Evolutionary conservation across 495 filamentous ascomycete species (phyloP).

Genomic region (Aspergillus sparsus): DNA sequence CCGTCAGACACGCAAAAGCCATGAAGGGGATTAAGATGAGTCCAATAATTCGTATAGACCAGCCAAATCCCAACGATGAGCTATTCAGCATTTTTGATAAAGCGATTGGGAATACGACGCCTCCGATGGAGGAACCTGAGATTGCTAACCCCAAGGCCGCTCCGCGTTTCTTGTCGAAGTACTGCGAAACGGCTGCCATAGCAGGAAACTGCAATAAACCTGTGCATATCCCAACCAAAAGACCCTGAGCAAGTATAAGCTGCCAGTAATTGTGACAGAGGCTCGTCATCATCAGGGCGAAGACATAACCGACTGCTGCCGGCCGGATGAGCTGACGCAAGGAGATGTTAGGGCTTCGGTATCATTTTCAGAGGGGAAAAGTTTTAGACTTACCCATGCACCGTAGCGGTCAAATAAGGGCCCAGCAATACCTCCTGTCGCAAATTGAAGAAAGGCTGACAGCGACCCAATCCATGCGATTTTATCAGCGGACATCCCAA

Average conservation of each 20-base stretch:
- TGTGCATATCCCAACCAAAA: slow-evolving; percentile 46
- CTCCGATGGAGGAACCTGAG: slow-evolving; percentile 36
- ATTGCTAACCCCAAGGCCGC: slow-evolving; percentile 35
- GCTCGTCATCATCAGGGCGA: slow-evolving; percentile 51
- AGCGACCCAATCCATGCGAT: slow-evolving; percentile 52
- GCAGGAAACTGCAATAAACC: slow-evolving; percentile 37
- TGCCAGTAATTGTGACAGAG: slow-evolving; percentile 58
- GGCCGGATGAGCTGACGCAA: slow-evolving; percentile 18
- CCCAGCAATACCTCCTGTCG: slow-evolving; percentile 27
- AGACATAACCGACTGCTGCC: slow-evolving; percentile 22
- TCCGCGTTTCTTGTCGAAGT: slow-evolving; percentile 36
- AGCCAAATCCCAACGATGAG: slow-evolving; percentile 47
- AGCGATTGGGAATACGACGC: slow-evolving; percentile 33
- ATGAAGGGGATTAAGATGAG: slow-evolving; percentile 58
- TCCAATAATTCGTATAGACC: slow-evolving; percentile 64
- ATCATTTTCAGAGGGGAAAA: neutral
- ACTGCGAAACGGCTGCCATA: slow-evolving; percentile 31
- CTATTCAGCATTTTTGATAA: slow-evolving; percentile 27
- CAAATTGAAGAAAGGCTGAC: slow-evolving; percentile 36
- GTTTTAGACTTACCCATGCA: slow-evolving; percentile 16
- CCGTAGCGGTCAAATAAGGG: slow-evolving; percentile 33
- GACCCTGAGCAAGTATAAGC: slow-evolving; percentile 56
- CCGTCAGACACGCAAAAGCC: slow-evolving; percentile 36
- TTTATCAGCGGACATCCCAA: slow-evolving; percentile 24
- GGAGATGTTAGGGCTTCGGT: neutral